Evolutionary conservation across 163 green algal genomes (phyloP).

Genomic region (Smithsoniella earleae): DNA sequence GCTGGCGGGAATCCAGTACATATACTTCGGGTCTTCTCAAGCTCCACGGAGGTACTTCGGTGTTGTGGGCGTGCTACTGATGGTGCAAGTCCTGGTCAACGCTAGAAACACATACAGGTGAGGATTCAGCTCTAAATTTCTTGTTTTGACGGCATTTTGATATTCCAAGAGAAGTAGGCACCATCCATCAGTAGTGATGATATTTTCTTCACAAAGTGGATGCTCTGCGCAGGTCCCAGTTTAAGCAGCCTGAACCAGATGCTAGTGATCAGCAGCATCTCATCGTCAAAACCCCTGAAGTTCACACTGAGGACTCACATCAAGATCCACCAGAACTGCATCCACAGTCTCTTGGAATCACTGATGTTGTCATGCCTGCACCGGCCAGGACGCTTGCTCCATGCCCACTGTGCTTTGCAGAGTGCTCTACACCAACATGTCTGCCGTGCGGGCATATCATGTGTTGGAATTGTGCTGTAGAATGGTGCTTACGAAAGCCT

Average conservation of each 20-base stretch:
- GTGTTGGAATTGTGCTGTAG: slow-evolving; percentile 29
- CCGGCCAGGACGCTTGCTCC: not conserved
- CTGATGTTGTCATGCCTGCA: not conserved
- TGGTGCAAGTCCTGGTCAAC: slow-evolving; percentile 18
- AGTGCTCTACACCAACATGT: not conserved
- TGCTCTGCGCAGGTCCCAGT: not conserved
- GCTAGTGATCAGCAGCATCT: not conserved
- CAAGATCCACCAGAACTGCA: not conserved
- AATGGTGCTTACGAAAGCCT: slow-evolving; percentile 23
- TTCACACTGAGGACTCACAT: not conserved
- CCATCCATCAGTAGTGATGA: not conserved
- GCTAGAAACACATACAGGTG: not conserved
- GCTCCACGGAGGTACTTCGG: slow-evolving; percentile 16
- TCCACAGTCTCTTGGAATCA: not conserved
- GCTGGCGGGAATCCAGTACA: slow-evolving; percentile 36
- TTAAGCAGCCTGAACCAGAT: not conserved
- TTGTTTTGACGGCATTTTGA: not conserved
- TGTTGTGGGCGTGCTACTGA: slow-evolving; percentile 2
- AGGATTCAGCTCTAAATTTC: not conserved
- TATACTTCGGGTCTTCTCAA: slow-evolving; percentile 8
- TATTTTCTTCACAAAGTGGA: not conserved
- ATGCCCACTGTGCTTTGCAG: slow-evolving; percentile 16
- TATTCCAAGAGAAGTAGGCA: not conserved
- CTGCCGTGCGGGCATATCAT: slow-evolving; percentile 19
- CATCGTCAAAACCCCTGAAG: not conserved